Base-by-base conservation (phyloP, 2,329 filamentous ascomycete species). In the Ceratocystis smalleyi region DNA sequence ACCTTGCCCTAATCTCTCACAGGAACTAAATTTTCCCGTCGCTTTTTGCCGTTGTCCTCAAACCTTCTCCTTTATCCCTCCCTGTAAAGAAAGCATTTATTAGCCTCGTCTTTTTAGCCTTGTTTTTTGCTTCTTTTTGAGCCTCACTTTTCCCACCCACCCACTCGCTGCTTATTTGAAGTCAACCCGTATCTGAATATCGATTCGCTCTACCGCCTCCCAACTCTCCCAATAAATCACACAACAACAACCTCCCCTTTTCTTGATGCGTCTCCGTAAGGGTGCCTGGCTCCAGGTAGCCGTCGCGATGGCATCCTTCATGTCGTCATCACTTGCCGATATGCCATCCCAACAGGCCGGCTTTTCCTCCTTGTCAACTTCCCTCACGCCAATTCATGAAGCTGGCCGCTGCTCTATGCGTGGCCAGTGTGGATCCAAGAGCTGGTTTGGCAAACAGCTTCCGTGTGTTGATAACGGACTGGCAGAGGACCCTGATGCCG, bases 381-480 rank as follows among this genome's bases (percentile, higher is more conserved):
- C 10, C 12, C 60, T 67, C 65, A 84, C 81, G 0, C 77, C 79
- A 1, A 88, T 84, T 68, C 92, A 96, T 70, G 91, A 96, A 75
- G 79, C 86, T 61, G 92, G 92, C 49, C 83, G 92, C 68, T 97
- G 92, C 74, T 90, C 92, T 0, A 89, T 97, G 68, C 84, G 92
- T 61, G 91, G 91, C 6, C 87, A 95, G 68, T 99, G 94, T 73
- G 94, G 94, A 59, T 91, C 91, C 74, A 86, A 92, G 75, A 86
- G 87, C 68, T 87, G 94, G 73, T 97, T 97, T 71, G 89, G 91
- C 64, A 87, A 89, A 65, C 84, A 95, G 69, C 79, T 97, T 67
- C 94, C 94, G 3, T 99, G 94, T 72, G 85, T 91, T 15, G 92
- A 99, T 75, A 99, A 99, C 73, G 91, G 81, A 3, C 77, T 86